phyloP scores from a whole-genome alignment of 345 rosid genomes.

The Dipteronia dyeriana region DNA sequence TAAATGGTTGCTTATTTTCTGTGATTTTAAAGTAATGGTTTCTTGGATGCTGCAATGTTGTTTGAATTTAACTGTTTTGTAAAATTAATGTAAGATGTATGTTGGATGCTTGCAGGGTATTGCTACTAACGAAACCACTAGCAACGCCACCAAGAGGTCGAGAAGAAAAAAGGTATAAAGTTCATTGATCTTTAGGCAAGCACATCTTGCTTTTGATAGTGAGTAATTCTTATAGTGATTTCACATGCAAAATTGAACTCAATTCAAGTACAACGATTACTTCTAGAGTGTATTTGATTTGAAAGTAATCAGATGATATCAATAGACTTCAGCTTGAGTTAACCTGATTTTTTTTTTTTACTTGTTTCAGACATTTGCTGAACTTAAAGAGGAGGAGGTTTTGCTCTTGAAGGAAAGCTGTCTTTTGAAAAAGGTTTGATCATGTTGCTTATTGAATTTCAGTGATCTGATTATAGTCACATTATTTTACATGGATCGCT shows the following conservation, averaged over 20 bases:
- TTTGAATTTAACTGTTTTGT: background rate
- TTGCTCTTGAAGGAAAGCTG: slow-evolving; percentile 58
- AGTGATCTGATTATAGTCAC: background rate
- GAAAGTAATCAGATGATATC: background rate
- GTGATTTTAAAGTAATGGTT: background rate
- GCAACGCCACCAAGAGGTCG: slow-evolving; percentile 42
- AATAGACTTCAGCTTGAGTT: background rate
- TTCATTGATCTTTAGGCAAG: background rate
- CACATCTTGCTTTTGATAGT: background rate
- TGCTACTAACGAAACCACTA: slow-evolving; percentile 41
- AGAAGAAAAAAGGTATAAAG: slow-evolving; percentile 64
- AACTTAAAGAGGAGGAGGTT: slow-evolving; percentile 68
- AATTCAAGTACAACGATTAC: no score
- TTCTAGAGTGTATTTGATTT: no score
- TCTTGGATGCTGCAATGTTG: background rate
- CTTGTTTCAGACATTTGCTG: slow-evolving; percentile 65
- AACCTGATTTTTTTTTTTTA: background rate
- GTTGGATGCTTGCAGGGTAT: slow-evolving; percentile 38
- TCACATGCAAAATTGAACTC: background rate
- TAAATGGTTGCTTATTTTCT: background rate
- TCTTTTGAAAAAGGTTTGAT: slow-evolving; percentile 52
- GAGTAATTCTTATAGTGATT: background rate
- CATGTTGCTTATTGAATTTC: background rate
- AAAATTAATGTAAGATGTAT: background rate
- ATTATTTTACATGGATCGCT: background rate